phyloP scores from a whole-genome alignment of 2,329 filamentous ascomycete species.

The Colletotrichum lupini region DNA sequence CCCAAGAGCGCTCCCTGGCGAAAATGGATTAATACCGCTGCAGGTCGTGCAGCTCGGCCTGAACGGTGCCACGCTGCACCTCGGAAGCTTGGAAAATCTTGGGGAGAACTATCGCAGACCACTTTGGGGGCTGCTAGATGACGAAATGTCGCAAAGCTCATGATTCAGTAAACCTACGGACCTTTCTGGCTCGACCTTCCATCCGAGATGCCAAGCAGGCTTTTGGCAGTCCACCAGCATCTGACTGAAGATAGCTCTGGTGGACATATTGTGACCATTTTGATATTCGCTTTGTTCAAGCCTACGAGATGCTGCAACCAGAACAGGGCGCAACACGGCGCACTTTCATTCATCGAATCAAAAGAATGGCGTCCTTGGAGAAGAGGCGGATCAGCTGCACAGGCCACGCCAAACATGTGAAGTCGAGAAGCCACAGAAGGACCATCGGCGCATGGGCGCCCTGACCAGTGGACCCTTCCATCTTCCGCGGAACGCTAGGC shows the following conservation, averaged over 20 bases:
- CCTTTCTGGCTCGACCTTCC: background rate
- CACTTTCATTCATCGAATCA: slow-evolving; percentile 9
- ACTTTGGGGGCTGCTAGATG: slow-evolving; percentile 23
- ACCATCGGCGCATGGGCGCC: slow-evolving; percentile 16
- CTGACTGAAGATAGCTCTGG: background rate
- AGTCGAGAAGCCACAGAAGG: slow-evolving; percentile 28
- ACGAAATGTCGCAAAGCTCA: slow-evolving; percentile 18
- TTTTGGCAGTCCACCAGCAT: background rate
- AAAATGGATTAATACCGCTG: slow-evolving; percentile 15
- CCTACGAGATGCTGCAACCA: slow-evolving; percentile 10
- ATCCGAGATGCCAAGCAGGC: background rate
- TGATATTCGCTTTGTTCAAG: slow-evolving; percentile 4
- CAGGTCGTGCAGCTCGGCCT: background rate
- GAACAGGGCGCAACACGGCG: background rate
- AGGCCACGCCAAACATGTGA: slow-evolving; percentile 32
- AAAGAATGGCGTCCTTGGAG: slow-evolving; percentile 20
- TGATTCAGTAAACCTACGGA: slow-evolving; percentile 17
- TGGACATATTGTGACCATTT: background rate
- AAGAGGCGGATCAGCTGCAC: slow-evolving; percentile 15
- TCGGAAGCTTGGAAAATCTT: slow-evolving; percentile 29
- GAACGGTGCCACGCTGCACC: slow-evolving; percentile 27
- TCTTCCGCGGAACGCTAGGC: slow-evolving; percentile 31
- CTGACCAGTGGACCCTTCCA: slow-evolving; percentile 17
- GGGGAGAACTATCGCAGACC: slow-evolving; percentile 14
- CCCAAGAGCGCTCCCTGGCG: slow-evolving; percentile 13